Conservation (phyloP, 108 stramenopile species). For the Mediolabrus comicus region DNA sequence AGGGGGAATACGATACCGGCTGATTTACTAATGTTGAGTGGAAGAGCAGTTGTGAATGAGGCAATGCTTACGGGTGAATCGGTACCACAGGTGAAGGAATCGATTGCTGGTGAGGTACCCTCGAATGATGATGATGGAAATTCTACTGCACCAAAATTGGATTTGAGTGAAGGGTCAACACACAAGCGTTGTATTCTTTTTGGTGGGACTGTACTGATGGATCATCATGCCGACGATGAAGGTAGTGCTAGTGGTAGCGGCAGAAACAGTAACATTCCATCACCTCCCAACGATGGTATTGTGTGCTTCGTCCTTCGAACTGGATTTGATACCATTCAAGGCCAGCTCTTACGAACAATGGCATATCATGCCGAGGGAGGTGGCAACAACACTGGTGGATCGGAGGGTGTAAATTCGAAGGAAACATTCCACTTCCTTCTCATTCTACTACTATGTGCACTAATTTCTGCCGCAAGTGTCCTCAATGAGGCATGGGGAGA, state of each 20-base stretch:
- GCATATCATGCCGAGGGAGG: slow-evolving; percentile 75
- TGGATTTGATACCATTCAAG: slow-evolving; percentile 95
- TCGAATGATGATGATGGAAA: slow-evolving; percentile 19
- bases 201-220: slow-evolving; percentile 83
- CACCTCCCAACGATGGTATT: slow-evolving; percentile 84
- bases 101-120: slow-evolving; percentile 34
- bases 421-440: slow-evolving; percentile 93
- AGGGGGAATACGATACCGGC: slow-evolving; percentile 69
- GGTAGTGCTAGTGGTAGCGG: slow-evolving; percentile 5
- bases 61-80: slow-evolving; percentile 97
- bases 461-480: slow-evolving; percentile 81
- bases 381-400: slow-evolving; percentile 42
- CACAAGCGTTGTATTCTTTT: slow-evolving; percentile 78
- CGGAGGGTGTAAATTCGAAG: slow-evolving; percentile 70
- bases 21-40: slow-evolving; percentile 87
- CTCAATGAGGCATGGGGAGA: slow-evolving; percentile 82
- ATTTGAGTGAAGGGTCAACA: slow-evolving; percentile 22
- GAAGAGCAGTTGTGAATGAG: slow-evolving; percentile 93
- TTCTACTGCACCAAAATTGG: slow-evolving; percentile 10
- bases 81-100: slow-evolving; percentile 89
- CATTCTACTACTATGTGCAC: slow-evolving; percentile 84
- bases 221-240: slow-evolving; percentile 41
- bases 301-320: slow-evolving; percentile 88
- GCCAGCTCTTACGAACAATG: slow-evolving; percentile 91
- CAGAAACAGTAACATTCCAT: slow-evolving; percentile 31